Evolutionary conservation across 768 basidiomycete species (phyloP).

Genomic region (Calocybe indica): DNA sequence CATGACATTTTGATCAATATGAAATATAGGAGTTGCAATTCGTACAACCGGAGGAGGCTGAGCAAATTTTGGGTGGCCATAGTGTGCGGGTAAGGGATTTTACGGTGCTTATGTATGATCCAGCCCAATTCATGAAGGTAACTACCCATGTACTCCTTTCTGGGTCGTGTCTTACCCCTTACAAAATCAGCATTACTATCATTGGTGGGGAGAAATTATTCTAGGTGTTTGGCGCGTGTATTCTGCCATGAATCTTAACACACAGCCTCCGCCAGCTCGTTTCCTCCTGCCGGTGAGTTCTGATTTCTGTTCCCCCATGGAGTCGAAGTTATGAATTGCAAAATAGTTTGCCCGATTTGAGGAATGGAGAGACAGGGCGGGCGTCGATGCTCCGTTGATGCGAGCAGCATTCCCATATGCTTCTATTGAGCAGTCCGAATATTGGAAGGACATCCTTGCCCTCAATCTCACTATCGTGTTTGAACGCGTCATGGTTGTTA

Average conservation of each 20-base stretch:
- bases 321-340: neutral
- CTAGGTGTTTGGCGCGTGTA: constrained; percentile 18
- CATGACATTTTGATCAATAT: neutral
- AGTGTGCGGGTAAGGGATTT: constrained; percentile 12
- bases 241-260: constrained; percentile 5
- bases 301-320: neutral
- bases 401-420: constrained; percentile 57
- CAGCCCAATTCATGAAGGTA: constrained; percentile 18
- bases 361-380: constrained; percentile 17
- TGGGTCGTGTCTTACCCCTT: neutral
- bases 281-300: constrained; percentile 15
- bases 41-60: constrained; percentile 10
- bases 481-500: constrained; percentile 56
- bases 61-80: constrained; percentile 9
- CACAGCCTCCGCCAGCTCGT: constrained; percentile 10
- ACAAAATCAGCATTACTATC: constrained; percentile 14
- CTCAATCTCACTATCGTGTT: constrained; percentile 54
- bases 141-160: neutral
- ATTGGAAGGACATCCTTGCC: constrained; percentile 57
- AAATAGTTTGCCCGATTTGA: constrained; percentile 11
- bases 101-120: constrained; percentile 15
- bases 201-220: constrained; percentile 22
- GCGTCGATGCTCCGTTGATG: constrained; percentile 43
- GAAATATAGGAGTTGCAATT: constrained; percentile 13
- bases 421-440: constrained; percentile 48